Base-by-base conservation (phyloP, 176 grass and related monocot genomes). In the Pontederia crassipes region DNA sequence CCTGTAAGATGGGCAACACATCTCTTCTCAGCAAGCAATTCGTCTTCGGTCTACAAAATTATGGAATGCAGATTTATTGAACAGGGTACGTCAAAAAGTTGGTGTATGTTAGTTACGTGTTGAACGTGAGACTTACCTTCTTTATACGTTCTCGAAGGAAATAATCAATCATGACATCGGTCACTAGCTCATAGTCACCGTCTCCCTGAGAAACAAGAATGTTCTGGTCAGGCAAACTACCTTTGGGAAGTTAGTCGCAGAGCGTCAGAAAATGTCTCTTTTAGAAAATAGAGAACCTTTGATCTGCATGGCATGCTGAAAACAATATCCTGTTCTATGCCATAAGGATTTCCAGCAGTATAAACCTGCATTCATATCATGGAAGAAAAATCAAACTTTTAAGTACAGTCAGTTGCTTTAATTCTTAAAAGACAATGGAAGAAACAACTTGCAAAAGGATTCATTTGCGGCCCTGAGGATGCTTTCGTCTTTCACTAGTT, bases 261-360 rank as follows among this genome's bases (percentile, higher is more conserved):
- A 53, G 46, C 52, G 15, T 55, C 10, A 15, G 49, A 40, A 32
- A 67, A 62, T 45, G 14, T 53, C 62, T 18, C 58, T 17, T 8
- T 28, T 55, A 67, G 58, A 46, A 47, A 8, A 17, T 8, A 17
- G 0, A 17, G 0, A 71, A 88, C 87, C 73, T 84, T 91, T 10
- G 93, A 91, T 75, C 81, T 77, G 56, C 93, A 97, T 64, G 93
- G 93, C 93, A 97, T 85, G 64, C 93, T 97, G 75, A 88, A 97
- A 49, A 88, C 79, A 24, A 97, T 97, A 62, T 97, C 93, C 53
- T 91, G 87, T 61, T 74, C 81, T 76, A 97, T 85, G 71, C 93
- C 87, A 26, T 97, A 91, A 71, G 87, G 81, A 74, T 97, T 91
- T 78, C 87, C 87, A 26, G 48, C 72, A 3, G 84, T 91, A 74